These are phyloP conservation scores for Penicillium arizonense DNA, from an alignment of 495 filamentous ascomycete genomes.

Conservation along the genomic window DNA sequence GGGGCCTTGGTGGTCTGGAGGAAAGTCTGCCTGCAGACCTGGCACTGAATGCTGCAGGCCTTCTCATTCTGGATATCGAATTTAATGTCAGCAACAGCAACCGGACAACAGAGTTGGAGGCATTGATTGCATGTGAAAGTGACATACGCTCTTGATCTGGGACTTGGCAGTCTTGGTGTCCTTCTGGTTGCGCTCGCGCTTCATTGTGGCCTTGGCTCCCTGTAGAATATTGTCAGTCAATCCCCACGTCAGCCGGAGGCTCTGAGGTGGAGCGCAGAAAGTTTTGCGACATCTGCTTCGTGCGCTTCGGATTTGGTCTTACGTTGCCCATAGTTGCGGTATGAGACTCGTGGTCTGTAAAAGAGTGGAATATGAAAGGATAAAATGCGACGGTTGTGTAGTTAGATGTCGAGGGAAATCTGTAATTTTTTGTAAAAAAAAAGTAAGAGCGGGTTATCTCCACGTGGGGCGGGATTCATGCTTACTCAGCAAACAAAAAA, in stretches of 20 bases:
- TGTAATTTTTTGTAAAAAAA: slow-evolving; percentile 10
- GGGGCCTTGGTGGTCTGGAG: slow-evolving; percentile 30
- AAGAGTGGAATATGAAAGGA: neutral
- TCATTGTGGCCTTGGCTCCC: slow-evolving; percentile 28
- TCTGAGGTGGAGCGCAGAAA: neutral
- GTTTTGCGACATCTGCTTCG: neutral
- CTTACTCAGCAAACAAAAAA: slow-evolving; percentile 45
- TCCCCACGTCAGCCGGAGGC: neutral
- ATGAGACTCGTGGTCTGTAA: neutral
- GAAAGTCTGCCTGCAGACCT: slow-evolving; percentile 27
- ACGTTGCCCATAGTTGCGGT: slow-evolving; percentile 24
- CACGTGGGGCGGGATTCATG: slow-evolving; percentile 6
- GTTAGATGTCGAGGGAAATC: neutral
- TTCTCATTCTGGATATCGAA: slow-evolving; percentile 21
- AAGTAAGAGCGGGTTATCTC: neutral
- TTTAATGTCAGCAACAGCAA: neutral
- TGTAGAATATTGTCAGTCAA: slow-evolving; percentile 17
- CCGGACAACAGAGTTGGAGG: neutral
- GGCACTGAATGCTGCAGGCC: slow-evolving; percentile 28
- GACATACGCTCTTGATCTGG: slow-evolving; percentile 25
- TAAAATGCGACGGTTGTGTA: neutral
- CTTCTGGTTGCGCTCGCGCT: slow-evolving; percentile 28
- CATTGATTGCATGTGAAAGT: neutral
- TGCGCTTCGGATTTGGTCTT: neutral
- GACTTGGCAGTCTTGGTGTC: slow-evolving; percentile 22